Percentiles rank a stretch among this genome's conserved stretches.
Evolutionary conservation across 1,139 yeast species (phyloP).

Genomic region (Blastobotrys elegans): DNA sequence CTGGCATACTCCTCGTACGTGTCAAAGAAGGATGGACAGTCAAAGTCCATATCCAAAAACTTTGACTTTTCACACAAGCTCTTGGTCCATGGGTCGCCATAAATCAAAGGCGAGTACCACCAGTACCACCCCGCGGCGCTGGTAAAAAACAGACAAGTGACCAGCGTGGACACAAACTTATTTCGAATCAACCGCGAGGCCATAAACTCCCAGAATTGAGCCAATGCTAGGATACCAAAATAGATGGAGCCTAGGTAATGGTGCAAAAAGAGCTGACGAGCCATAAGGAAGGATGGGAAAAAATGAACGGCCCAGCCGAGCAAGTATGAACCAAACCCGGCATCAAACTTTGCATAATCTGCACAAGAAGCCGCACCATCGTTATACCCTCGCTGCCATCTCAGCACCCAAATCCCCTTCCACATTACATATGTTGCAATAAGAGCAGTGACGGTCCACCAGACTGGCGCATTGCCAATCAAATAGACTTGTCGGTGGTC

Average conservation of each 20-base stretch:
- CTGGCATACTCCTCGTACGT: constrained; percentile 27
- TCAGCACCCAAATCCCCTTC: constrained; percentile 50
- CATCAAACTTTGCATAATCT: constrained; percentile 64
- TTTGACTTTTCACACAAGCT: constrained; percentile 57
- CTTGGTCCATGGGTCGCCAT: constrained; percentile 80
- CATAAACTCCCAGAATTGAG: constrained; percentile 72
- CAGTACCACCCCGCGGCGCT: constrained; percentile 53
- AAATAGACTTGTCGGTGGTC: constrained; percentile 76
- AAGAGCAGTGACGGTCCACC: constrained; percentile 77
- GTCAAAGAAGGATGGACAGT: constrained; percentile 57
- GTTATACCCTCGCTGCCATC: constrained; percentile 60
- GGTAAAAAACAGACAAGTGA: constrained; percentile 47
- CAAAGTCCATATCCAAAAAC: constrained; percentile 71
- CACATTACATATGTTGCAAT: constrained; percentile 53
- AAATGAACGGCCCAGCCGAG: constrained; percentile 84
- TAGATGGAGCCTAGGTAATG: constrained; percentile 90
- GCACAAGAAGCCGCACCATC: constrained; percentile 41
- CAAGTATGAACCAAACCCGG: constrained; percentile 61
- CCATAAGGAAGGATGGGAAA: constrained; percentile 87
- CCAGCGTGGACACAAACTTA: constrained; percentile 40
- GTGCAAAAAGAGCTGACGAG: constrained; percentile 86
- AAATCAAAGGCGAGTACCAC: constrained; percentile 67
- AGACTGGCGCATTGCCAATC: constrained; percentile 82
- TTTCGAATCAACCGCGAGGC: constrained; percentile 41
- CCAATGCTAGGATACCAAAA: constrained; percentile 75